These are phyloP conservation scores for Aspergillus olivimuriae DNA, from an alignment of 495 filamentous ascomycete species.

Conservation along the genomic window DNA sequence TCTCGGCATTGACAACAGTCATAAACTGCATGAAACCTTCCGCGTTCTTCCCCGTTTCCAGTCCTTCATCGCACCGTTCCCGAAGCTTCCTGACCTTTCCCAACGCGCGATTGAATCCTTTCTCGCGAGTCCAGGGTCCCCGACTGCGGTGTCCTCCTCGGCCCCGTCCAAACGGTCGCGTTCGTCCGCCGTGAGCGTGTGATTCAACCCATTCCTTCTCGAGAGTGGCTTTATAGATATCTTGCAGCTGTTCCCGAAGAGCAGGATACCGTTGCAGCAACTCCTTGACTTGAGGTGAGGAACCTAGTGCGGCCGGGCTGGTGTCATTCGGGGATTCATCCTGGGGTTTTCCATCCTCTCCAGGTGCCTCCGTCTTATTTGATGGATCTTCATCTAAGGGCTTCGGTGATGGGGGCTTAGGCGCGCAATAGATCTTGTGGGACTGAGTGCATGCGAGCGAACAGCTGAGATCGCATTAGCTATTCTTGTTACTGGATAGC, in stretches of 20 bases:
- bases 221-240: constrained; percentile 48
- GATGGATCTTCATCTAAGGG: constrained; percentile 25
- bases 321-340: constrained; percentile 5
- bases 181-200: constrained; percentile 13
- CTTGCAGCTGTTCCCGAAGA: constrained; percentile 41
- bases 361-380: constrained; percentile 17
- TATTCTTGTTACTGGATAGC: too few species aligned
- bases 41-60: constrained; percentile 25
- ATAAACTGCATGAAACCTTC: constrained; percentile 40
- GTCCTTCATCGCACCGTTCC: constrained; percentile 33
- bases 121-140: constrained; percentile 39
- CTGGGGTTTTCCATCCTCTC: constrained; percentile 7
- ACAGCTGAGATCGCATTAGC: constrained; percentile 56
- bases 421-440: constrained; percentile 51
- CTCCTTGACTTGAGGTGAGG: constrained; percentile 39
- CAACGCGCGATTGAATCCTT: constrained; percentile 39
- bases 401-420: constrained; percentile 23
- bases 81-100: constrained; percentile 35
- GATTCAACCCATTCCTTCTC: constrained; percentile 39
- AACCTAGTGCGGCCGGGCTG: constrained; percentile 16
- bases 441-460: constrained; percentile 60
- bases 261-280: constrained; percentile 48
- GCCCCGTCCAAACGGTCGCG: constrained; percentile 37
- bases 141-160: constrained; percentile 33
- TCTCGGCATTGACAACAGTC: constrained; percentile 25